Percentiles rank a stretch among this genome's conserved stretches.
phyloP scores from a whole-genome alignment of 2,329 filamentous ascomycete genomes.

The Aureobasidium sp. region DNA sequence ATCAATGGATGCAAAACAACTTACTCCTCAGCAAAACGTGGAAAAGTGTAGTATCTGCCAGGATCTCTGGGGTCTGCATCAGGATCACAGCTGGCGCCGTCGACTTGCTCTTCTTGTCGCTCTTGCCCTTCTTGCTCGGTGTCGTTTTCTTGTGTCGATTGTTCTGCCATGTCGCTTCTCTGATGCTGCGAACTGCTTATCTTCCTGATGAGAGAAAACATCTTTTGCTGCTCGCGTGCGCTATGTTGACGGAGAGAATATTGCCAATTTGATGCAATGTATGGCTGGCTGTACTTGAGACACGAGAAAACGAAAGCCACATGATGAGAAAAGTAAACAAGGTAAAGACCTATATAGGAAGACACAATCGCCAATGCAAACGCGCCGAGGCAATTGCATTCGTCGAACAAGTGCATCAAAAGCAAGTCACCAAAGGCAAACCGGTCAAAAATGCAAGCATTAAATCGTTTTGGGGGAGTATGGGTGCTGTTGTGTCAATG shows the following conservation, averaged over 20 bases:
- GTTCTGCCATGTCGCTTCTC: neutral
- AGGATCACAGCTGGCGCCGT: neutral
- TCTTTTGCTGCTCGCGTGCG: neutral
- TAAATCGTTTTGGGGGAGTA: too few species aligned
- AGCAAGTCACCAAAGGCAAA: neutral
- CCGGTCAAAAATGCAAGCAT: neutral
- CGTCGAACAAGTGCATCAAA: neutral
- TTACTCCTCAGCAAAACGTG: neutral
- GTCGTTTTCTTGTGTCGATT: neutral
- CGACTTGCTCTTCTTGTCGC: neutral
- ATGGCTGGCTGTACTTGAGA: neutral
- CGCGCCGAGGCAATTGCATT: neutral
- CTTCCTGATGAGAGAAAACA: slow-evolving; percentile 9
- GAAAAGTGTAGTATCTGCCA: slow-evolving; percentile 10
- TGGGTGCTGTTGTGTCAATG: neutral
- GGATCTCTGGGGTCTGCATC: slow-evolving; percentile 9
- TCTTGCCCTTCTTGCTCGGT: neutral
- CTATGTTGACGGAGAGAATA: neutral
- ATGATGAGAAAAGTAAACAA: neutral
- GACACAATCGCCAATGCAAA: neutral
- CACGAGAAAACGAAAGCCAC: neutral
- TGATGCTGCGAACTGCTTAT: neutral
- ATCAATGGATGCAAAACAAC: neutral
- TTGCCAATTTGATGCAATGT: neutral
- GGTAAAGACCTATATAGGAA: neutral